These are phyloP conservation scores for Hymenoscyphus occultus DNA, from an alignment of 2,329 filamentous ascomycete genomes.

Conservation along the genomic window DNA sequence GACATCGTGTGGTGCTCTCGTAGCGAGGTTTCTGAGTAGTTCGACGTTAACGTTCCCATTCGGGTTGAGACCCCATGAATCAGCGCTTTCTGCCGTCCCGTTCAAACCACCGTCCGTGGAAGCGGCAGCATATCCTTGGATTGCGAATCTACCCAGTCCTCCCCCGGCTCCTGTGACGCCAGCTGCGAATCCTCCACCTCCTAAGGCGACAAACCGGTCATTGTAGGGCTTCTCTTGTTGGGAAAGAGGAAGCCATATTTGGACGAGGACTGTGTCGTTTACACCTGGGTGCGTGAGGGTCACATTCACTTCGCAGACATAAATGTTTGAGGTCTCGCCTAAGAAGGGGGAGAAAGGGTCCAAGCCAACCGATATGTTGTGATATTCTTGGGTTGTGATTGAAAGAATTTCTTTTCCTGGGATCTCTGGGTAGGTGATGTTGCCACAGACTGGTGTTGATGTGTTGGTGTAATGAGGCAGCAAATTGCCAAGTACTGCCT, in stretches of 20 bases:
- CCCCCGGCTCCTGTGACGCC: background rate
- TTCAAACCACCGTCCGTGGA: background rate
- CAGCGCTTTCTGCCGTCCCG: background rate
- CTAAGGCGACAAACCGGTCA: background rate
- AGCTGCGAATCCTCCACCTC: background rate
- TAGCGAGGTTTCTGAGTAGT: constrained; percentile 34
- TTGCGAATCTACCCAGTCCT: background rate
- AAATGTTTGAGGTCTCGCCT: background rate
- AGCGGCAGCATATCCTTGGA: background rate
- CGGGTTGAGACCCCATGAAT: background rate
- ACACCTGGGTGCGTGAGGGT: background rate
- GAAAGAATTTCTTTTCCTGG: background rate
- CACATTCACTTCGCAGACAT: background rate
- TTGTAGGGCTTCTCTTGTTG: background rate
- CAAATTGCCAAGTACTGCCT: background rate
- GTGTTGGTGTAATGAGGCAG: background rate
- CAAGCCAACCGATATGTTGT: background rate
- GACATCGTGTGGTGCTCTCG: constrained; percentile 37
- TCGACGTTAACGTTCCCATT: background rate
- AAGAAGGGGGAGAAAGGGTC: background rate
- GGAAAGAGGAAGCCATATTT: background rate
- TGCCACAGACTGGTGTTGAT: background rate
- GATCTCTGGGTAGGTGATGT: background rate
- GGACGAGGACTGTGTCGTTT: constrained; percentile 1
- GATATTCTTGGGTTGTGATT: background rate